Percentiles rank a stretch among this genome's conserved stretches.
Evolutionary conservation across 306 rosid species (phyloP).

Genomic region (Rosa multiflora): DNA sequence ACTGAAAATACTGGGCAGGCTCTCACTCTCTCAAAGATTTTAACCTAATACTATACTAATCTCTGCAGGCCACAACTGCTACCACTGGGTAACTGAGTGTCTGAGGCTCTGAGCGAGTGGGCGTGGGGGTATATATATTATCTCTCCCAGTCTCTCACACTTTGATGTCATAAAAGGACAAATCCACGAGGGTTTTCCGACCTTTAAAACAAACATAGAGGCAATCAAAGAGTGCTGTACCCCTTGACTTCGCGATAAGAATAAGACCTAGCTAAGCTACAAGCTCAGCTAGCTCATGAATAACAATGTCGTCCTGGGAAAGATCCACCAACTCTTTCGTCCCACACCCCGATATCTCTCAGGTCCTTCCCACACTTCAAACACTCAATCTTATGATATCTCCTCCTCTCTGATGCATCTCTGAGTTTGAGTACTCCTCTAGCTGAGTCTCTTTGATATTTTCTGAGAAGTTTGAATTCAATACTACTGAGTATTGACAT

Average conservation of each 20-base stretch:
- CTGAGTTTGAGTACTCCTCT: neutral
- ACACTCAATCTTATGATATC: neutral
- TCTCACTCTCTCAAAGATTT: conserved; percentile 20
- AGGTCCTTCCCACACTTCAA: conserved; percentile 6
- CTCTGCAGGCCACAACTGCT: neutral
- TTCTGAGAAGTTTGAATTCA: neutral
- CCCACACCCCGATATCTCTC: neutral
- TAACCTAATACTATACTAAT: conserved; percentile 7
- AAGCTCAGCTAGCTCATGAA: neutral
- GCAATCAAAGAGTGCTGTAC: neutral
- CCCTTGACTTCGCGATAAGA: neutral
- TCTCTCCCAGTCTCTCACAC: neutral
- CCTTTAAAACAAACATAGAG: conserved; percentile 28
- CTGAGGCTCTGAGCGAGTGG: neutral
- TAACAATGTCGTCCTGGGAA: neutral
- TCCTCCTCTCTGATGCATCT: neutral
- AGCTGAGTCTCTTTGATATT: neutral
- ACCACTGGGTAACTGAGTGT: neutral
- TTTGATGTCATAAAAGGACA: conserved; percentile 41
- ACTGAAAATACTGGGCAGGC: conserved; percentile 13
- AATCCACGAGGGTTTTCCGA: conserved; percentile 43
- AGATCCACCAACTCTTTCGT: neutral
- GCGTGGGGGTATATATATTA: neutral
- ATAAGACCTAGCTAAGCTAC: neutral
- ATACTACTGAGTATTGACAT: conserved; percentile 1